These are phyloP conservation scores for Aspergillus sclerotialis DNA, from an alignment of 2,329 filamentous ascomycete species.

Conservation along the genomic window DNA sequence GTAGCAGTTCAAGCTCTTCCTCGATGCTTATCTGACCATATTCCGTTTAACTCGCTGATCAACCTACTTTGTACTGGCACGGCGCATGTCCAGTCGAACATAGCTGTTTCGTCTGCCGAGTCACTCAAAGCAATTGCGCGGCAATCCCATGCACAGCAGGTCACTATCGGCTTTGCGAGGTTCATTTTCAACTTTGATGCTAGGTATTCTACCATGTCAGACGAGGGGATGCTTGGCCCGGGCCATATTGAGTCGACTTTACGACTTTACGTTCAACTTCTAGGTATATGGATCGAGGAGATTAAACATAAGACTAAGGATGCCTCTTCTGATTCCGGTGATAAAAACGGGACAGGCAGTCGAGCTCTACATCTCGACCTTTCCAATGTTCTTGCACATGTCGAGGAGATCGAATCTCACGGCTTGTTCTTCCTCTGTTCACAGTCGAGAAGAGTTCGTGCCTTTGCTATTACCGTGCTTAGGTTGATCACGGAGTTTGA, in stretches of 20 bases:
- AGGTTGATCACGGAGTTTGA: constrained; percentile 93
- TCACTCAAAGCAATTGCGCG: constrained; percentile 92
- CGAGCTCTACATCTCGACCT: constrained; percentile 73
- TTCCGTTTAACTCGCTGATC: constrained; percentile 87
- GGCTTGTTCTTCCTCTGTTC: constrained; percentile 96
- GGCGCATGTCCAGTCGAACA: constrained; percentile 86
- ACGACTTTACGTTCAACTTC: constrained; percentile 82
- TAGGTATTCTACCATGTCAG: constrained; percentile 93
- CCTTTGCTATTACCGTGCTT: constrained; percentile 86
- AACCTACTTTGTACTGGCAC: constrained; percentile 95
- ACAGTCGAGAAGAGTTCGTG: constrained; percentile 79
- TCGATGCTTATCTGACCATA: constrained; percentile 83
- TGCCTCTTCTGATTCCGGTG: constrained; percentile 57
- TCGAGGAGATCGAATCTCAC: constrained; percentile 94
- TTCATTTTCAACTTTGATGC: constrained; percentile 99
- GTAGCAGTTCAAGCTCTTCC: constrained; percentile 93
- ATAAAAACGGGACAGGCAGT: constrained; percentile 59
- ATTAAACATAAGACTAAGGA: constrained; percentile 80
- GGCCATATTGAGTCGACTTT: constrained; percentile 93
- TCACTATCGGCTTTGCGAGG: constrained; percentile 90
- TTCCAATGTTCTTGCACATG: constrained; percentile 82
- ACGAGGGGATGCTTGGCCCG: constrained; percentile 90
- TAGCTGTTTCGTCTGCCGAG: constrained; percentile 84
- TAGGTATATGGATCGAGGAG: constrained; percentile 97
- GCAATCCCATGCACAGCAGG: constrained; percentile 87